Conservation (phyloP, 495 filamentous ascomycete species). For the Lophiostoma macrostomum region DNA sequence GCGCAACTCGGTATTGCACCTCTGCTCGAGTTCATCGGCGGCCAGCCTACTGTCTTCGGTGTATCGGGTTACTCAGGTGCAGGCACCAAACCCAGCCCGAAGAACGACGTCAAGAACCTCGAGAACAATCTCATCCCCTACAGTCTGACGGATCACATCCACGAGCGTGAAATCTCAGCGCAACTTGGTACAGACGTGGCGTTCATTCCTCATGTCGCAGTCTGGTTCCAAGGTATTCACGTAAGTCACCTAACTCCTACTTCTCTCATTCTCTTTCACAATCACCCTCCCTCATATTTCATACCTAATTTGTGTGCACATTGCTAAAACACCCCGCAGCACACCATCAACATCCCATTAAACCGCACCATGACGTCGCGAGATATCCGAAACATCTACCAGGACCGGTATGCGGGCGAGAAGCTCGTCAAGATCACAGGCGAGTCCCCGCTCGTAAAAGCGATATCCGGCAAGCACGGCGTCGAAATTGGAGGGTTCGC, state of each 20-base stretch:
- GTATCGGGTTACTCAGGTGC: conserved; percentile 95
- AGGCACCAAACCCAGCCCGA: conserved; percentile 90
- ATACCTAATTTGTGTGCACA: background rate
- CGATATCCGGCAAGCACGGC: conserved; percentile 85
- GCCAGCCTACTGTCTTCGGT: conserved; percentile 84
- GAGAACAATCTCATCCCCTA: conserved; percentile 91
- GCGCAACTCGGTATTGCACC: conserved; percentile 89
- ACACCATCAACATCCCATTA: conserved; percentile 86
- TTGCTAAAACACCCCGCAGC: conserved; percentile 42
- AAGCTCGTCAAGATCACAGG: conserved; percentile 88
- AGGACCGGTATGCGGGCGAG: conserved; percentile 94
- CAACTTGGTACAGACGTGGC: conserved; percentile 76
- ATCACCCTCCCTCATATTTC: background rate
- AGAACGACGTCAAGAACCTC: conserved; percentile 90
- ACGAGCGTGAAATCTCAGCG: conserved; percentile 82
- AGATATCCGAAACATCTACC: conserved; percentile 91
- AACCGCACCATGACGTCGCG: conserved; percentile 79
- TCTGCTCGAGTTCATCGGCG: conserved; percentile 71
- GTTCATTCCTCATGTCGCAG: conserved; percentile 92
- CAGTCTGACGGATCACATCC: conserved; percentile 91
- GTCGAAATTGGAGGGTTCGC: conserved; percentile 94
- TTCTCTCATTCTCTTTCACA: background rate
- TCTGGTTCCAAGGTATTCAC: conserved; percentile 96
- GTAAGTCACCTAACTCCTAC: conserved; percentile 35
- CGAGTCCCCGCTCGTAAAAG: conserved; percentile 82